These are phyloP conservation scores for Irpex rosettiformis DNA, from an alignment of 1,284 basidiomycete species.

Conservation along the genomic window DNA sequence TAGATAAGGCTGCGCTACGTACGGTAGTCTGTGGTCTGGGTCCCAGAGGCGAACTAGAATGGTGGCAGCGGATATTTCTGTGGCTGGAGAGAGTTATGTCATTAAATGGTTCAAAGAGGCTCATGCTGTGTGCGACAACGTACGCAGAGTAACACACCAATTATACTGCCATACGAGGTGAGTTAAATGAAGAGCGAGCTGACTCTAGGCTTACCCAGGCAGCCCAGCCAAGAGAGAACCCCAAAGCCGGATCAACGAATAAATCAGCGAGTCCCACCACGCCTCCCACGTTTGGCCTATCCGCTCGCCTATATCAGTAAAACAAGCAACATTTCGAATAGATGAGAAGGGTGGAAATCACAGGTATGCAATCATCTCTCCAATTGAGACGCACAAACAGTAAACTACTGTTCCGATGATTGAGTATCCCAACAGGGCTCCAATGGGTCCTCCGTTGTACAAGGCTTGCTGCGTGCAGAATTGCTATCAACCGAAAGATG, in stretches of 20 bases:
- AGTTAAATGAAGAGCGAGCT: not conserved
- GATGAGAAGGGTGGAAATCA: slow-evolving; percentile 3
- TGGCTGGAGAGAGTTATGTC: slow-evolving; percentile 14
- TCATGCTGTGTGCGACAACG: slow-evolving; percentile 5
- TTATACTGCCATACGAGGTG: slow-evolving; percentile 21
- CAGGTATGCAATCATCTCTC: slow-evolving; percentile 32
- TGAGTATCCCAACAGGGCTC: slow-evolving; percentile 62
- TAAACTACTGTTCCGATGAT: slow-evolving; percentile 45
- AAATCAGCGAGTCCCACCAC: slow-evolving; percentile 70
- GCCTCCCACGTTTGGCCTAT: slow-evolving; percentile 74
- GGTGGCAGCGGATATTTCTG: slow-evolving; percentile 28
- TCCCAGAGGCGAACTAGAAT: slow-evolving; percentile 25
- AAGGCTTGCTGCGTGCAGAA: slow-evolving; percentile 46
- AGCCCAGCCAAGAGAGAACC: slow-evolving; percentile 30
- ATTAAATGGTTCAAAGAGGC: not conserved
- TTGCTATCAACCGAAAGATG: slow-evolving; percentile 41
- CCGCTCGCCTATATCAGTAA: slow-evolving; percentile 14
- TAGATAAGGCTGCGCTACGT: not conserved
- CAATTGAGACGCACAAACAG: slow-evolving; percentile 34
- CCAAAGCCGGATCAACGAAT: slow-evolving; percentile 27
- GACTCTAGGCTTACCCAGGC: slow-evolving; percentile 23
- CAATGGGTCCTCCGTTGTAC: slow-evolving; percentile 53
- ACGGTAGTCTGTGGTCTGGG: slow-evolving; percentile 16
- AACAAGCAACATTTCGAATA: slow-evolving; percentile 9
- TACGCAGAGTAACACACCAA: slow-evolving; percentile 30